These are phyloP conservation scores for Cudoniella acicularis DNA, from an alignment of 495 filamentous ascomycete genomes.

Conservation along the genomic window DNA sequence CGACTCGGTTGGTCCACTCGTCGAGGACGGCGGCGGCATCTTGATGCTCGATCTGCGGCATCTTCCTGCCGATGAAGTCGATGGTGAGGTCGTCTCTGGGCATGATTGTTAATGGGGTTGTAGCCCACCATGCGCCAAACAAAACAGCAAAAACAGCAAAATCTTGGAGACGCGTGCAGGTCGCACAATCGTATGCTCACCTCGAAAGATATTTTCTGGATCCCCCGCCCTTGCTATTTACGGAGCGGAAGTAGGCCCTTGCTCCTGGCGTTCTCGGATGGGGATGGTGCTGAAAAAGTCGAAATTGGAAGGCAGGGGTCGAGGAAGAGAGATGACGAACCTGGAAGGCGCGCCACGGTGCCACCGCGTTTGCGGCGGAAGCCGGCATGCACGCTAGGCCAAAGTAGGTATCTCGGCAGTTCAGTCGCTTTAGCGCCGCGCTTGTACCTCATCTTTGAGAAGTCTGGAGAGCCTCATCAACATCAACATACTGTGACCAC, in stretches of 20 bases:
- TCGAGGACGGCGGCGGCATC: slow-evolving; percentile 90
- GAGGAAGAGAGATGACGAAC: background rate
- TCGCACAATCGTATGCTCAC: slow-evolving; percentile 20
- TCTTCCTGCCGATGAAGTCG: slow-evolving; percentile 48
- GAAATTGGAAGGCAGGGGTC: slow-evolving; percentile 13
- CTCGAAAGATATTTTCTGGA: slow-evolving; percentile 13
- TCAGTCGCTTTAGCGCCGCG: background rate
- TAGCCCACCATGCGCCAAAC: background rate
- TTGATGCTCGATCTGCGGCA: slow-evolving; percentile 46
- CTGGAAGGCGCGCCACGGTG: background rate
- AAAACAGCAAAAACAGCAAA: slow-evolving; percentile 3
- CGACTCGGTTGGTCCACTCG: slow-evolving; percentile 80
- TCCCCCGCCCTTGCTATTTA: slow-evolving; percentile 3
- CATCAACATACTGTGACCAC: too few relatives aligned
- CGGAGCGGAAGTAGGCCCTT: background rate
- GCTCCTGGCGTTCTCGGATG: background rate
- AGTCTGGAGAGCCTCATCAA: background rate
- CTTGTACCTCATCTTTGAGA: background rate
- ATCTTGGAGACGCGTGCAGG: background rate
- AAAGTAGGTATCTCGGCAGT: too few relatives aligned
- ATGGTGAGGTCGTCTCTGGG: slow-evolving; percentile 61
- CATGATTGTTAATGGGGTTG: slow-evolving; percentile 39
- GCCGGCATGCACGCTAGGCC: background rate
- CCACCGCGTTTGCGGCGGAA: background rate
- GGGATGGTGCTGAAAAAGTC: slow-evolving; percentile 10